Conservation (phyloP, 2,329 filamentous ascomycete species). For the Fusarium sp. region DNA sequence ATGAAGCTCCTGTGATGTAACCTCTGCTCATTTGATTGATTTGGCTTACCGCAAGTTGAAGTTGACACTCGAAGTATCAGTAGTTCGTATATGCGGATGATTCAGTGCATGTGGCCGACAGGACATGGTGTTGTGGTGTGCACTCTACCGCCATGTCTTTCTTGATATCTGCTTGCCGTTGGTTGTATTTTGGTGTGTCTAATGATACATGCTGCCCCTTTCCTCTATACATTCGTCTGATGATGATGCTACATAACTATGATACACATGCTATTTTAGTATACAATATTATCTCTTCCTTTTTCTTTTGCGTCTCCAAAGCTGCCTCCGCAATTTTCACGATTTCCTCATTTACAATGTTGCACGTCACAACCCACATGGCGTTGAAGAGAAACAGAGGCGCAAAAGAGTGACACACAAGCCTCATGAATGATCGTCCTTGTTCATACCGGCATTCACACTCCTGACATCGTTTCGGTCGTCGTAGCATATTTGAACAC, state of each 20-base stretch:
- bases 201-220: not conserved
- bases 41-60: rapidly evolving
- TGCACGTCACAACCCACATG: not conserved
- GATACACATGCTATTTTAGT: conserved; percentile 10
- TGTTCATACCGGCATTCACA: not conserved
- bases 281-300: conserved; percentile 11
- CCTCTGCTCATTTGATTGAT: too few relatives aligned
- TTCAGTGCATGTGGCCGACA: rapidly evolving
- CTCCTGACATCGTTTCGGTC: not conserved
- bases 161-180: too few relatives aligned
- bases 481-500: not conserved
- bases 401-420: not conserved
- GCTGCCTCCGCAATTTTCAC: not conserved
- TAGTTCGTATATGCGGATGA: not conserved
- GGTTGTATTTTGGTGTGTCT: not conserved
- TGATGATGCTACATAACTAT: conserved; percentile 23
- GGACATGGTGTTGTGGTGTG: not conserved
- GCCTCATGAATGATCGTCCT: not conserved
- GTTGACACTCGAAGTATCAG: rapidly evolving
- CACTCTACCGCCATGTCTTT: too few relatives aligned
- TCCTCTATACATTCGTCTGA: not conserved
- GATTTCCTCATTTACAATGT: not conserved
- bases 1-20: not conserved
- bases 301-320: not conserved
- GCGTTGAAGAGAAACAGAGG: not conserved